Conservation (phyloP, 495 filamentous ascomycete genomes). For the Hypoxylon intermedium region DNA sequence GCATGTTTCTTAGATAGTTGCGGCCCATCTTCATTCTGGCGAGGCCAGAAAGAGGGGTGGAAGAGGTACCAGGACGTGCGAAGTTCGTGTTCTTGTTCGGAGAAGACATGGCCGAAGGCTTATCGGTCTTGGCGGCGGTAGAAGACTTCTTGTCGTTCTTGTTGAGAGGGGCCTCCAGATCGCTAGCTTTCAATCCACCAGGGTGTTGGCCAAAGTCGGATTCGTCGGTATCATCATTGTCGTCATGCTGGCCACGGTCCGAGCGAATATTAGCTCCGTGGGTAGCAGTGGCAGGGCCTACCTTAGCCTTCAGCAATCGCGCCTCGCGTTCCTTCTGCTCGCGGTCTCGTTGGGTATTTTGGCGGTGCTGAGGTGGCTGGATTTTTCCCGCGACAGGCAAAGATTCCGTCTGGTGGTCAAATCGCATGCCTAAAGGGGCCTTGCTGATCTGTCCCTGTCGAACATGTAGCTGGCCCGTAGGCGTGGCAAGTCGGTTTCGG, state of each 20-base stretch:
- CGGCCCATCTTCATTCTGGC: conserved; percentile 27
- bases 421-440: conserved; percentile 48
- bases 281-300: neutral
- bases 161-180: conserved; percentile 18
- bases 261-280: conserved; percentile 26
- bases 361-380: conserved; percentile 12
- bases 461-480: conserved; percentile 32
- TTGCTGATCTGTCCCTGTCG: conserved; percentile 41
- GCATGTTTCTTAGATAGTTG: conserved; percentile 1
- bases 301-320: conserved; percentile 30
- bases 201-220: neutral
- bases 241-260: conserved; percentile 23
- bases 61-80: too few relatives aligned
- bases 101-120: neutral
- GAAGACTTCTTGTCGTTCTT: conserved; percentile 5
- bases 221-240: conserved; percentile 18
- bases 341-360: neutral
- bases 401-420: conserved; percentile 42
- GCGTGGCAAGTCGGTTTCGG: conserved; percentile 37
- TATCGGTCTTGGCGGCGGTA: neutral
- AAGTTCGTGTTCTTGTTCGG: neutral
- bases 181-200: conserved; percentile 15
- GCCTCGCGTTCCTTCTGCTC: conserved; percentile 33
- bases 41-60: conserved; percentile 6
- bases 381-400: conserved; percentile 30